These are phyloP conservation scores for Madurella fahalii DNA, from an alignment of 2,329 filamentous ascomycete species.

Conservation along the genomic window DNA sequence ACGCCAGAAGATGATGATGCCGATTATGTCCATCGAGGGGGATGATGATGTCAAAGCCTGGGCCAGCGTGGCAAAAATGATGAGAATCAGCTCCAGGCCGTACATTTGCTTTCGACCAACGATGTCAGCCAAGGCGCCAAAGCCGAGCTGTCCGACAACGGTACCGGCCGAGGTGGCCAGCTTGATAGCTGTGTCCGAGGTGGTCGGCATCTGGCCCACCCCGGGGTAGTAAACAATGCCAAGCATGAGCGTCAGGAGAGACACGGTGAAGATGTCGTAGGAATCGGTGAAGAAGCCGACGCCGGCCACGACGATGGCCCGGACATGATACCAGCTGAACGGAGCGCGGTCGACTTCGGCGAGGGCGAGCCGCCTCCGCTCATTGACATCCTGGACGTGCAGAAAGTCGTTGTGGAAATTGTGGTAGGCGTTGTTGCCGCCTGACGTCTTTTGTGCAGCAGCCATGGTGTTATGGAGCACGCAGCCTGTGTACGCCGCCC, in stretches of 20 bases:
- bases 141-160: slow-evolving; percentile 75
- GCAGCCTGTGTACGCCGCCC: too few relatives aligned
- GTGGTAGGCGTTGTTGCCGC: slow-evolving; percentile 68
- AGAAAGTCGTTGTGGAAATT: slow-evolving; percentile 59
- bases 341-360: slow-evolving; percentile 78
- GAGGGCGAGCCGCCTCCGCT: slow-evolving; percentile 73
- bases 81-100: slow-evolving; percentile 73
- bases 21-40: slow-evolving; percentile 58
- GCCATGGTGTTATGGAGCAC: slow-evolving; percentile 11
- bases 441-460: slow-evolving; percentile 45
- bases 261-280: slow-evolving; percentile 65
- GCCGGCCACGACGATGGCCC: slow-evolving; percentile 72
- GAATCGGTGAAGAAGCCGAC: slow-evolving; percentile 88
- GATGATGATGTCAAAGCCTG: slow-evolving; percentile 65
- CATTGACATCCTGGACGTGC: slow-evolving; percentile 65
- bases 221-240: slow-evolving; percentile 70
- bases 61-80: slow-evolving; percentile 73
- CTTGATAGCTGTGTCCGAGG: slow-evolving; percentile 77
- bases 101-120: slow-evolving; percentile 65
- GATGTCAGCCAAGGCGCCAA: slow-evolving; percentile 73
- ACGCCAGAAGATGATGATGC: slow-evolving; percentile 75
- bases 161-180: slow-evolving; percentile 79
- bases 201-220: slow-evolving; percentile 57
- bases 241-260: slow-evolving; percentile 68
- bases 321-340: slow-evolving; percentile 81